These are phyloP conservation scores for Aspergillus felis DNA, from an alignment of 2,329 filamentous ascomycete species.

Conservation along the genomic window DNA sequence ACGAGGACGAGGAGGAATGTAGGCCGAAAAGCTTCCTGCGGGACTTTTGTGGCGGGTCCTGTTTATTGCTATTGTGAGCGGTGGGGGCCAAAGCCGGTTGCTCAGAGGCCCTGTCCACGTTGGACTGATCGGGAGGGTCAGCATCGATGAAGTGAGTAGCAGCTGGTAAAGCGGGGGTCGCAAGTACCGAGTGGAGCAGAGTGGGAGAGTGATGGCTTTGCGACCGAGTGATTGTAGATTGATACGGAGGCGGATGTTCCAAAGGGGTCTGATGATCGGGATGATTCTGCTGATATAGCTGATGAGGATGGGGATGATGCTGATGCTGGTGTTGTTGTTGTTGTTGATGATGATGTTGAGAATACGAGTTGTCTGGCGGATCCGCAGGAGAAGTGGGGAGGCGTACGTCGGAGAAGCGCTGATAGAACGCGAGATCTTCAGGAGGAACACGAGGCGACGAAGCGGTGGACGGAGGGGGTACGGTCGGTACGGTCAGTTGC, in stretches of 20 bases:
- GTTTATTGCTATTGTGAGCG: constrained; percentile 2
- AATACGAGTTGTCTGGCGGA: neutral
- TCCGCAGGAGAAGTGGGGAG: neutral
- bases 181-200: constrained; percentile 1
- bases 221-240: constrained; percentile 15
- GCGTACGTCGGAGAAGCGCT: constrained; percentile 8
- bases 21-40: constrained; percentile 19
- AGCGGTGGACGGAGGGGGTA: neutral
- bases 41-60: constrained; percentile 1
- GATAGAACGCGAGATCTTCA: constrained; percentile 9
- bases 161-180: constrained; percentile 5
- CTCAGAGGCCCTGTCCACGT: constrained; percentile 10
- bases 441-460: constrained; percentile 5
- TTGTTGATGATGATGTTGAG: constrained; percentile 4
- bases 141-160: constrained; percentile 19
- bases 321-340: neutral
- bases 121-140: constrained; percentile 22
- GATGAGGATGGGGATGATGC: constrained; percentile 4
- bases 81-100: constrained; percentile 20
- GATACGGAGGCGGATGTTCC: constrained; percentile 11
- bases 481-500: constrained; percentile 8
- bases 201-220: constrained; percentile 24
- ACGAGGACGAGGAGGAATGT: constrained; percentile 13
- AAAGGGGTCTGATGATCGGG: constrained; percentile 8
- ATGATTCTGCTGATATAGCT: constrained; percentile 5